A percentile compares a stretch with the other conserved stretches of the same genome.
phyloP scores from a whole-genome alignment of 1,139 yeast genomes.

The Hemisphaericaspora subhashii region DNA sequence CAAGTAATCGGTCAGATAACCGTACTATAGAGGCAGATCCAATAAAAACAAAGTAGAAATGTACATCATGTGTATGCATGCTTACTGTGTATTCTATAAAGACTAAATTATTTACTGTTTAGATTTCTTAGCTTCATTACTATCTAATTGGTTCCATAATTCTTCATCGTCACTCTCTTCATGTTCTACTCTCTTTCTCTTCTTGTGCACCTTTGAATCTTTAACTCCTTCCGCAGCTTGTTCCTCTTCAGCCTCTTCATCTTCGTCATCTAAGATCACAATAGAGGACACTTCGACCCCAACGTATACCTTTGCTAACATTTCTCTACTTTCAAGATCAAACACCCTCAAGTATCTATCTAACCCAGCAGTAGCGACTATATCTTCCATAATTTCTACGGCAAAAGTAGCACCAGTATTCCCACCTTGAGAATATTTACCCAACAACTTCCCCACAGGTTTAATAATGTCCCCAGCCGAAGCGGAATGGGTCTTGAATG shows the following conservation, averaged over 20 bases:
- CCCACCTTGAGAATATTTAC: conserved; percentile 44
- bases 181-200: conserved; percentile 24
- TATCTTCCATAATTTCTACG: conserved; percentile 23
- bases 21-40: conserved; percentile 22
- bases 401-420: conserved; percentile 49
- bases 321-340: conserved; percentile 55
- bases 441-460: conserved; percentile 41
- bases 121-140: conserved; percentile 22
- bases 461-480: conserved; percentile 43
- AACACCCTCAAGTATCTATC: conserved; percentile 84
- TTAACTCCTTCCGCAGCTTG: conserved; percentile 15
- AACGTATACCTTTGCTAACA: conserved; percentile 68
- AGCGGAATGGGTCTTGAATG: conserved; percentile 40
- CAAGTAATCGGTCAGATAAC: conserved; percentile 44
- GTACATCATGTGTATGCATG: too few species aligned
- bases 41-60: conserved; percentile 7
- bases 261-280: conserved; percentile 50
- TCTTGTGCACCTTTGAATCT: conserved; percentile 21
- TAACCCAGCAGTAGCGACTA: conserved; percentile 68
- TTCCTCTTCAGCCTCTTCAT: conserved; percentile 27
- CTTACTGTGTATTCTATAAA: conserved; percentile 9
- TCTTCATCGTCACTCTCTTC: conserved; percentile 31
- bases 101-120: conserved; percentile 20
- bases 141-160: conserved; percentile 40
- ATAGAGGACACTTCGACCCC: conserved; percentile 73